phyloP scores from a whole-genome alignment of 169 alveolate genomes.

The Plasmodium cynomolgi region DNA sequence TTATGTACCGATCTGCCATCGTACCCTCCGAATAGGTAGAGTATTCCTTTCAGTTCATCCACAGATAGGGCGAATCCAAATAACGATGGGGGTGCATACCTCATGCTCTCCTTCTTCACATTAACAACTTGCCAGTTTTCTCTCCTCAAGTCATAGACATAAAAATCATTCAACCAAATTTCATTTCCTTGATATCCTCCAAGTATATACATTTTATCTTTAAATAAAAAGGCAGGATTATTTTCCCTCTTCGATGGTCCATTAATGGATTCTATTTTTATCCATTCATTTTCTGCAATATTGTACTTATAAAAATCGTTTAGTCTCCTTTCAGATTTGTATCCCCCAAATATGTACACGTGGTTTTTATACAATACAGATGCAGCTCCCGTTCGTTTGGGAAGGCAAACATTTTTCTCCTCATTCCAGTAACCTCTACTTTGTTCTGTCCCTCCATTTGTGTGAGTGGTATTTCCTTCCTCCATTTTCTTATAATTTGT shows the following conservation, averaged over 20 bases:
- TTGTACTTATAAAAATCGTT: conserved; percentile 41
- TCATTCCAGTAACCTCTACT: neutral
- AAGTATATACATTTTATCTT: conserved; percentile 44
- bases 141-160: conserved; percentile 12
- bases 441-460: neutral
- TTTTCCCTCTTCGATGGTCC: conserved; percentile 28
- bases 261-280: neutral
- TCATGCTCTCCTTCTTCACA: conserved; percentile 15
- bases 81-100: conserved; percentile 14
- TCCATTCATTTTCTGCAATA: conserved; percentile 49
- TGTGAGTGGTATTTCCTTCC: neutral
- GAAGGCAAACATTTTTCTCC: neutral
- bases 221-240: conserved; percentile 45
- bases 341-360: conserved; percentile 50
- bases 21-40: conserved; percentile 42
- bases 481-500: neutral
- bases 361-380: conserved; percentile 54
- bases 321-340: conserved; percentile 16
- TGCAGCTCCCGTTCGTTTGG: conserved; percentile 29
- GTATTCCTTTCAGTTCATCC: neutral
- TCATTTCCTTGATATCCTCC: conserved; percentile 42
- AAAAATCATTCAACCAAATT: conserved; percentile 43
- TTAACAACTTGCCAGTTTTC: conserved; percentile 15
- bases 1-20: conserved; percentile 22
- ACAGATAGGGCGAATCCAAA: conserved; percentile 39